Percentiles rank a stretch among this genome's conserved stretches.
Conservation (phyloP, 2,329 filamentous ascomycete genomes). For the Pyrenochaeta sp. region DNA sequence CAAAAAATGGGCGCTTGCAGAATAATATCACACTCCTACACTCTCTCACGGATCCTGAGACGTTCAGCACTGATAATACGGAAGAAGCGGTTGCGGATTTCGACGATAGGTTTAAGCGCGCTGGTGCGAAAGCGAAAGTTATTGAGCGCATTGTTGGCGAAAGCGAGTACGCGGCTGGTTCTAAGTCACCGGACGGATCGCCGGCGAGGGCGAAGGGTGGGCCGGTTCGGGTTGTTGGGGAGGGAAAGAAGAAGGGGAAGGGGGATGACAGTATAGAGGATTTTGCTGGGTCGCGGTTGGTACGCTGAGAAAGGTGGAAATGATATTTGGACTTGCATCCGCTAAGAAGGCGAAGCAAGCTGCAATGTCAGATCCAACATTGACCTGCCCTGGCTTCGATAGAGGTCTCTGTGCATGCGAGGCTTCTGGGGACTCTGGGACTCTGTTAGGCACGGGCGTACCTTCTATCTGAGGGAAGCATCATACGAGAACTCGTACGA, state of each 20-base stretch:
- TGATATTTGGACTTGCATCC: too few relatives aligned
- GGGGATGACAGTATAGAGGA: conserved; percentile 46
- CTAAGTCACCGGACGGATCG: conserved; percentile 42
- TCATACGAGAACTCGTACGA: neutral
- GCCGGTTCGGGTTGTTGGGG: conserved; percentile 25
- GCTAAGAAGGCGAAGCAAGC: neutral
- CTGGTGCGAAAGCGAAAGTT: conserved; percentile 83
- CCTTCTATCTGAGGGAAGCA: neutral
- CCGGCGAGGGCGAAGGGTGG: conserved; percentile 24
- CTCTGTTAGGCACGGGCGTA: neutral
- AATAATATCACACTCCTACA: conserved; percentile 81
- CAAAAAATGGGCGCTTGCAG: conserved; percentile 70
- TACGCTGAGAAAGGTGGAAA: conserved; percentile 21
- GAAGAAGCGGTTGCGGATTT: conserved; percentile 92
- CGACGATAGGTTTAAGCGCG: conserved; percentile 86
- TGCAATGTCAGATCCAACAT: neutral
- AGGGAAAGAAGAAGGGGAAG: conserved; percentile 23
- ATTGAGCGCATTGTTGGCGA: conserved; percentile 74
- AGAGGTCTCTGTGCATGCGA: neutral
- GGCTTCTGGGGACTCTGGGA: neutral
- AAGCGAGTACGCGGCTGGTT: neutral
- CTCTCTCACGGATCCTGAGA: conserved; percentile 79
- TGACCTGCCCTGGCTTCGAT: neutral
- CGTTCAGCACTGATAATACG: conserved; percentile 79
- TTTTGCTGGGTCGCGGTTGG: conserved; percentile 40